Conservation (phyloP, 441 rosid genomes). For the Brassica balearica region DNA sequence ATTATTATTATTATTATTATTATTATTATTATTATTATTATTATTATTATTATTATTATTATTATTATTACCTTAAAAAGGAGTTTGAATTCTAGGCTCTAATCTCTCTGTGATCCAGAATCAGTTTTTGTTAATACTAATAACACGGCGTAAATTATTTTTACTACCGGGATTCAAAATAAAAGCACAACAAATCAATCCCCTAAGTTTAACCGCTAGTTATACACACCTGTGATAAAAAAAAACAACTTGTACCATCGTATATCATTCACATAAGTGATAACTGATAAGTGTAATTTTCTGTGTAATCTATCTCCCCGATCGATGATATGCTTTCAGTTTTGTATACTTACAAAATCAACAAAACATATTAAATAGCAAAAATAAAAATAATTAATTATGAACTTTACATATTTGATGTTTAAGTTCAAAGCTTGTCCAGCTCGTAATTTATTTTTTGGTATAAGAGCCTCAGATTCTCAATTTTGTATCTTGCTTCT, state of each 20-base stretch:
- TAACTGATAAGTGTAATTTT: background rate
- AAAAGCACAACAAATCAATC: background rate
- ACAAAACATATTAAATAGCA: background rate
- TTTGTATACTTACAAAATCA: background rate
- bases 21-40: too few species aligned
- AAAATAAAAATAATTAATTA: background rate
- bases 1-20: background rate
- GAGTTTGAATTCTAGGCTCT: background rate
- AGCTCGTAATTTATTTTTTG: too few species aligned
- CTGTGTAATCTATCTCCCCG: background rate
- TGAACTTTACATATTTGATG: background rate
- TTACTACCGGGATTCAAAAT: background rate
- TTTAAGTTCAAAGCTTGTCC: background rate
- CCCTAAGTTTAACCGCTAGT: background rate
- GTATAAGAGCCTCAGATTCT: too few species aligned
- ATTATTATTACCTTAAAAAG: background rate
- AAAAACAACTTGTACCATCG: background rate
- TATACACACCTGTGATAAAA: background rate
- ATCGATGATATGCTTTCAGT: background rate
- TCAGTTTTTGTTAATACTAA: background rate
- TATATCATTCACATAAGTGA: background rate
- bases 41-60: too few species aligned
- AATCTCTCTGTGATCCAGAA: background rate
- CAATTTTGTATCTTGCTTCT: too few species aligned
- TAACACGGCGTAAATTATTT: background rate